Conservation (phyloP, 176 grass and related monocot species). For the Hordeum marinum region DNA sequence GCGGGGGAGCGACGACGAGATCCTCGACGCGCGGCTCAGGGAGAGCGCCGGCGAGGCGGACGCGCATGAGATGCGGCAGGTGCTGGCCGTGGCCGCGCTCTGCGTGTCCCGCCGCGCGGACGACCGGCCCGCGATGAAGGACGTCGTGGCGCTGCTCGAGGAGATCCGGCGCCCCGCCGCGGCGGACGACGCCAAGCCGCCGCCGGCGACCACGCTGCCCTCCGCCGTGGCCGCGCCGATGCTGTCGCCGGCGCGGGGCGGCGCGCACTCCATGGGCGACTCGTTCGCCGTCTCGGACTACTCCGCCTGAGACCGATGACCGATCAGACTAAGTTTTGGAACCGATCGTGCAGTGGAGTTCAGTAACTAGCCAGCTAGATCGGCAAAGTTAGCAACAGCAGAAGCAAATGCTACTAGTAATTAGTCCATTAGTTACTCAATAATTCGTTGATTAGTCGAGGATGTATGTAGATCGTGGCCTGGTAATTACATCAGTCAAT, state of each 20-base stretch:
- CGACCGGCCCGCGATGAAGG: constrained; percentile 82
- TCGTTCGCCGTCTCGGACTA: constrained; percentile 76
- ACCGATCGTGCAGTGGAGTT: not conserved
- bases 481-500: not conserved
- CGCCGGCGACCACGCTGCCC: not conserved
- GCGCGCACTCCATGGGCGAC: constrained; percentile 16
- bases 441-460: constrained; percentile 19
- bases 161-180: constrained; percentile 59
- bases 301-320: constrained; percentile 39
- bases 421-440: not conserved
- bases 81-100: constrained; percentile 50
- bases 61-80: constrained; percentile 82
- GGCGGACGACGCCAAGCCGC: constrained; percentile 34
- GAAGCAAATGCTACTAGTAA: not conserved
- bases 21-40: constrained; percentile 64
- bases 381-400: not conserved
- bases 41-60: constrained; percentile 36
- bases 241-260: constrained; percentile 32
- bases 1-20: constrained; percentile 34
- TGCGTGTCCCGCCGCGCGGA: constrained; percentile 59
- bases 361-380: not conserved
- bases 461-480: not conserved
- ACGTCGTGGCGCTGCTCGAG: constrained; percentile 68
- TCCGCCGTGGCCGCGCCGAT: not conserved
- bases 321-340: not conserved